Evolutionary conservation across 148 eudicot genomes (phyloP).

Genomic region (Limonium bicolor): DNA sequence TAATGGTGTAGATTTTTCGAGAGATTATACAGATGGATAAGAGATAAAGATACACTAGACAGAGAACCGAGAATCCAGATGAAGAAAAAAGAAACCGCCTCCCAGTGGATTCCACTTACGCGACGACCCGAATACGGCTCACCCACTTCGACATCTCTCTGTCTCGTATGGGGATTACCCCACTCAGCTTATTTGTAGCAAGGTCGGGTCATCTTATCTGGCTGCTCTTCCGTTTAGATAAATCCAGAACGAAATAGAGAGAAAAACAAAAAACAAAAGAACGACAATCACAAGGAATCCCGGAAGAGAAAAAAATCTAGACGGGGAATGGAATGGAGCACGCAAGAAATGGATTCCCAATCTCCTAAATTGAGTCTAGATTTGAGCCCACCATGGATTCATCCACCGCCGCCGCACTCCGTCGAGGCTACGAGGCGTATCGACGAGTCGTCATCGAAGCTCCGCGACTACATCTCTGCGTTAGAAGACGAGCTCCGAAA

Average conservation of each 20-base stretch:
- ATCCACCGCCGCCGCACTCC: constrained; percentile 9
- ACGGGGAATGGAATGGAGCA: no score
- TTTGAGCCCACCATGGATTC: constrained; percentile 14
- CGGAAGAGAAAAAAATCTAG: not conserved
- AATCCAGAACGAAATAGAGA: not conserved
- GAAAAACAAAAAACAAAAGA: not conserved
- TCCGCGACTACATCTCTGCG: constrained; percentile 14
- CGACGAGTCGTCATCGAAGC: constrained; percentile 13
- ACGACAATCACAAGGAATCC: not conserved
- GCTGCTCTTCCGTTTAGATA: constrained; percentile 3
- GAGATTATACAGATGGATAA: no score
- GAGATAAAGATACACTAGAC: no score
- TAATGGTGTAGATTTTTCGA: no score
- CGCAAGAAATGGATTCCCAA: constrained; percentile 13
- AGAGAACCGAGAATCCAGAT: no score
- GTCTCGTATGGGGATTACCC: not conserved
- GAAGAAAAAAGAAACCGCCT: not conserved
- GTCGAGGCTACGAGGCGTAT: not conserved
- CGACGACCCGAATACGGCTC: constrained; percentile 31
- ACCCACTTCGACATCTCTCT: not conserved
- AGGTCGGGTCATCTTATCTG: constrained; percentile 10
- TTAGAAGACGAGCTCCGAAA: constrained; percentile 39
- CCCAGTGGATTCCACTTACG: constrained; percentile 19
- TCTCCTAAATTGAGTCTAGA: constrained; percentile 20
- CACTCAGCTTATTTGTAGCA: not conserved